Evolutionary conservation across 306 rosid genomes (phyloP).

Genomic region (Corylus heterophylla): DNA sequence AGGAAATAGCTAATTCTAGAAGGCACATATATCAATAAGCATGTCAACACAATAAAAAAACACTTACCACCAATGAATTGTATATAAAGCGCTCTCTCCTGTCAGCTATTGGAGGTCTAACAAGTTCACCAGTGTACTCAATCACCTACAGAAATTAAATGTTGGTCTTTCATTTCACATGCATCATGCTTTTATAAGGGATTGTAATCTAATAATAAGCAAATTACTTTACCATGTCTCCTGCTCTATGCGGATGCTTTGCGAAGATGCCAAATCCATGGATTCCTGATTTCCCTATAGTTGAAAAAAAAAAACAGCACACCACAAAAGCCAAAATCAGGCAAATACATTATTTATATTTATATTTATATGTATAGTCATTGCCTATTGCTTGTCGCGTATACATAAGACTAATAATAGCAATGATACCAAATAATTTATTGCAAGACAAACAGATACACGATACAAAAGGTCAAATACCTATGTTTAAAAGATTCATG

Average conservation of each 20-base stretch:
- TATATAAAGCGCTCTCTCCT: conserved; percentile 95
- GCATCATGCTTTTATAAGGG: conserved; percentile 25
- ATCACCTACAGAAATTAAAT: conserved; percentile 64
- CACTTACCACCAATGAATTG: conserved; percentile 93
- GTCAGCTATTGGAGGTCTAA: conserved; percentile 94
- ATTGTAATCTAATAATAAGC: conserved; percentile 18
- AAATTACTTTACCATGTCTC: conserved; percentile 79
- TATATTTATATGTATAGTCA: neutral
- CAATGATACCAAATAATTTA: neutral
- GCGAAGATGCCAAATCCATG: conserved; percentile 99
- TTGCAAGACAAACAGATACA: neutral
- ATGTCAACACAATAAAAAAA: conserved; percentile 13
- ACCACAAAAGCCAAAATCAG: neutral
- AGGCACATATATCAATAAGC: conserved; percentile 16
- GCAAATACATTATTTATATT: neutral
- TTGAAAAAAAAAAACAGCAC: neutral
- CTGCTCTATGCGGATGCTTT: conserved; percentile 95
- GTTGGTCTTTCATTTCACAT: neutral
- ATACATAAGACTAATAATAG: neutral
- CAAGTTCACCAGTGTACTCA: conserved; percentile 94
- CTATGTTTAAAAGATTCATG: neutral
- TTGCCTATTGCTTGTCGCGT: neutral
- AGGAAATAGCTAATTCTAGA: neutral
- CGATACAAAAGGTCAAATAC: conserved; percentile 5
- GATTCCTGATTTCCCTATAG: conserved; percentile 89